Base-by-base conservation (phyloP, 148 eudicot species). In the Persicaria maculosa region DNA sequence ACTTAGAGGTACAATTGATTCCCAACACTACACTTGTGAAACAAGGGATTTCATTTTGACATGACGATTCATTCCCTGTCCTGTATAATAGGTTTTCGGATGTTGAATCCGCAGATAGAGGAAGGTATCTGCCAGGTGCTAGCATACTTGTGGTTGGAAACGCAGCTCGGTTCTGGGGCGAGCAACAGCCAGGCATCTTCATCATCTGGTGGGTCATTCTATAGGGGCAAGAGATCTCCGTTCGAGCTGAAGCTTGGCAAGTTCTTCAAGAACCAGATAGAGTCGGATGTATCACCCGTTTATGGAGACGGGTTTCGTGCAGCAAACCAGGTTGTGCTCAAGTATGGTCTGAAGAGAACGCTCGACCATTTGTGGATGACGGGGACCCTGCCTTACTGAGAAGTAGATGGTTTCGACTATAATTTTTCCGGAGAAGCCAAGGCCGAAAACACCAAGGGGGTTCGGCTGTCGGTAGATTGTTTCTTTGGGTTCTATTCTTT, bases 61-160 rank as follows among this genome's bases (percentile, higher is more conserved):
- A 2, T 31, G 40, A 31, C 40, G 40, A 31, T 31, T 1, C 3
- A 31, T 31, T 31, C 40, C 3, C 40, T 9, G 31, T 20, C 40
- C 11, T 15, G 8, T 74, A 14, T 10, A 45, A 11, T 79, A 91
- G 97, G 97, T 77, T 91, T 77, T 71, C 88, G 88, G 54, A 89
- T 85, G 80, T 87, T 88, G 25, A 81, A 87, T 74, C 93, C 87
- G 50, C 93, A 91, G 72, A 88, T 91, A 17, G 97, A 91, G 87
- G 97, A 91, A 82, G 97, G 97, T 22, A 91, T 91, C 72, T 91
- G 97, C 71, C 97, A 91, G 78, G 97, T 91, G 67, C 72, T 91
- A 52, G 97, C 93, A 55, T 81, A 87, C 72, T 81, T 87, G 86
- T 91, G 97, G 97, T 76, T 91, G 74, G 86, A 87, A 79, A 75